phyloP scores from a whole-genome alignment of 1,284 basidiomycete genomes.

The Polyporus tsugae region DNA sequence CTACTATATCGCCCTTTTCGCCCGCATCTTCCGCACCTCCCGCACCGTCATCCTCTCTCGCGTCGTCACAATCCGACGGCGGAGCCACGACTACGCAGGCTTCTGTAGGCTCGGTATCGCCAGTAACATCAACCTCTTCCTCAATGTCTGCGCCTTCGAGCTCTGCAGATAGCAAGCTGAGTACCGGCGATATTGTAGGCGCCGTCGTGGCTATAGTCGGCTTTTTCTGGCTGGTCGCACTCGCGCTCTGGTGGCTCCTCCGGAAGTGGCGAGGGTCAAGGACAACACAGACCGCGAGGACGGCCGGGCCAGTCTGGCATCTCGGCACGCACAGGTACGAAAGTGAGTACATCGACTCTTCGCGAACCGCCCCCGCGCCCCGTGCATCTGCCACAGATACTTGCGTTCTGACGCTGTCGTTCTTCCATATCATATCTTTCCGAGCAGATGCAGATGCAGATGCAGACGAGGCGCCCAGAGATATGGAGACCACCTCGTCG shows the following conservation, averaged over 20 bases:
- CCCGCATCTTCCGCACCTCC: no score
- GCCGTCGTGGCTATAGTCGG: background rate
- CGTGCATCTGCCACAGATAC: background rate
- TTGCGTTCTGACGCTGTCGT: background rate
- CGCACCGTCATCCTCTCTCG: no score
- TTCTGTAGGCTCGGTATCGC: no score
- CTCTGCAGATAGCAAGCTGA: background rate
- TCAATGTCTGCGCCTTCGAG: background rate
- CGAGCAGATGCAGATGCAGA: background rate
- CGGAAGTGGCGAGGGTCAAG: background rate
- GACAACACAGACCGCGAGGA: background rate
- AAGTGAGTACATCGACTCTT: background rate
- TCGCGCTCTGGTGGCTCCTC: slow-evolving; percentile 1
- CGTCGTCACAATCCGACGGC: no score
- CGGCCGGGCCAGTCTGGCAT: background rate
- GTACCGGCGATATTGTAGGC: background rate
- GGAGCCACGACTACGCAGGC: no score
- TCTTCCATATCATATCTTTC: background rate
- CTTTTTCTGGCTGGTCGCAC: background rate
- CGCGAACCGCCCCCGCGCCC: background rate
- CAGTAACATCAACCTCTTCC: background rate
- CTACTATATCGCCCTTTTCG: no score
- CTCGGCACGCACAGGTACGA: background rate
- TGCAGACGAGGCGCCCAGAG: background rate
- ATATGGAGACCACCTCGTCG: background rate